Conservation (phyloP, 495 filamentous ascomycete genomes). For the Daldinia vernicosa region DNA sequence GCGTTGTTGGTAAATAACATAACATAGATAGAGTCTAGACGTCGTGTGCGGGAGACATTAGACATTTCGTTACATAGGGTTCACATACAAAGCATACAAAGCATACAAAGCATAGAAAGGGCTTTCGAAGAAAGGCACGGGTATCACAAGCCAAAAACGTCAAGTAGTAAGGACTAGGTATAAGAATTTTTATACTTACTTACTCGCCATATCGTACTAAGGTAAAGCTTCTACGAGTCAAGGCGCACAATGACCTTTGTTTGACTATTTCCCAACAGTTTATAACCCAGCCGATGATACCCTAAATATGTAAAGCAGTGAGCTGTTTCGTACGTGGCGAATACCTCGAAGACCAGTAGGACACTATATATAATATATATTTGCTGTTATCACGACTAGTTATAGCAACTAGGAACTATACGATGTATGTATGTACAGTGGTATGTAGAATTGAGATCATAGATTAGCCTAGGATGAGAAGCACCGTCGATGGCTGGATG, state of each 20-base stretch:
- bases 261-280: neutral
- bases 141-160: neutral
- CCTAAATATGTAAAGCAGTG: neutral
- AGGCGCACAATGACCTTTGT: neutral
- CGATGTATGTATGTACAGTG: neutral
- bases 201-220: too few relatives aligned
- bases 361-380: neutral
- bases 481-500: constrained; percentile 28
- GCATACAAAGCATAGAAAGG: neutral
- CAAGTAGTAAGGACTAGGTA: neutral
- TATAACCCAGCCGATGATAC: neutral
- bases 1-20: neutral
- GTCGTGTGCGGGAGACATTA: constrained; percentile 2
- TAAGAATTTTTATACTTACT: too few relatives aligned
- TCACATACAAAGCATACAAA: neutral
- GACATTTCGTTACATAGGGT: neutral
- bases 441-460: constrained; percentile 10
- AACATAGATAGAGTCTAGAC: constrained; percentile 8
- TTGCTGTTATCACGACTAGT: neutral
- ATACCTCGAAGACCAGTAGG: neutral
- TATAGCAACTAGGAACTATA: neutral
- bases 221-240: neutral
- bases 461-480: constrained; percentile 34
- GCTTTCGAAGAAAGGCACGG: neutral
- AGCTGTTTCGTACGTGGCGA: neutral